Evolutionary conservation across 2,329 filamentous ascomycete genomes (phyloP).

Genomic region (Cucurbitaria berberidis): DNA sequence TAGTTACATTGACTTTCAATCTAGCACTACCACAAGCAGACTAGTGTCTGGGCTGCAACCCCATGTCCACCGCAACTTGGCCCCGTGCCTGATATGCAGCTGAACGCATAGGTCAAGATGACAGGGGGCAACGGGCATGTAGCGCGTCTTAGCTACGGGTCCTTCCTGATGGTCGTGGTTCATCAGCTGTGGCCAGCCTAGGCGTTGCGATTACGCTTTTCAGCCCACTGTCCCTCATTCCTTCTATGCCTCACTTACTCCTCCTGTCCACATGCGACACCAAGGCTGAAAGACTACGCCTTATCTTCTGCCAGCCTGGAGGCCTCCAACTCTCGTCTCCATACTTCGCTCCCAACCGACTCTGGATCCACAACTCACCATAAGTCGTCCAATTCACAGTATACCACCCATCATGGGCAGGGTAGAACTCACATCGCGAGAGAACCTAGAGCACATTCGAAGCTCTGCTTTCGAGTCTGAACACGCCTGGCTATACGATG

Average conservation of each 20-base stretch:
- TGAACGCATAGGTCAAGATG: constrained; percentile 27
- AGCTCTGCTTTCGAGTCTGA: constrained; percentile 48
- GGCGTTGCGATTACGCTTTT: constrained; percentile 10
- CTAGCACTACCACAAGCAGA: constrained; percentile 19
- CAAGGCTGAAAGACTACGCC: background rate
- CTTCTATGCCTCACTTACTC: constrained; percentile 5
- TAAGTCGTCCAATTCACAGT: background rate
- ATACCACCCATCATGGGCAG: constrained; percentile 33
- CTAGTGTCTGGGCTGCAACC: constrained; percentile 19
- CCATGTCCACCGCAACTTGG: constrained; percentile 30
- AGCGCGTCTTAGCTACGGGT: constrained; percentile 18
- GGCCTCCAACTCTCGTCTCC: background rate
- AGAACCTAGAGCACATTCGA: constrained; percentile 43
- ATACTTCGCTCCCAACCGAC: constrained; percentile 1
- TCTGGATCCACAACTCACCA: background rate
- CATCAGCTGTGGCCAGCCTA: constrained; percentile 25
- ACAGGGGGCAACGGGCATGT: constrained; percentile 26
- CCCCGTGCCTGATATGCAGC: constrained; percentile 25
- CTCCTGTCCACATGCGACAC: background rate
- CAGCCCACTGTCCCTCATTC: constrained; percentile 16
- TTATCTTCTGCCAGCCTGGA: background rate
- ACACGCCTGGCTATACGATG: constrained; percentile 48
- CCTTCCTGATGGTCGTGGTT: constrained; percentile 17
- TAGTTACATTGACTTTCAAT: constrained; percentile 22
- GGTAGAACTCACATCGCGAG: constrained; percentile 30